A percentile compares a stretch with the other conserved stretches of the same genome.
These are phyloP conservation scores for Cinnamomum chago DNA, from an alignment of 164 flowering plant genomes.

Conservation along the genomic window DNA sequence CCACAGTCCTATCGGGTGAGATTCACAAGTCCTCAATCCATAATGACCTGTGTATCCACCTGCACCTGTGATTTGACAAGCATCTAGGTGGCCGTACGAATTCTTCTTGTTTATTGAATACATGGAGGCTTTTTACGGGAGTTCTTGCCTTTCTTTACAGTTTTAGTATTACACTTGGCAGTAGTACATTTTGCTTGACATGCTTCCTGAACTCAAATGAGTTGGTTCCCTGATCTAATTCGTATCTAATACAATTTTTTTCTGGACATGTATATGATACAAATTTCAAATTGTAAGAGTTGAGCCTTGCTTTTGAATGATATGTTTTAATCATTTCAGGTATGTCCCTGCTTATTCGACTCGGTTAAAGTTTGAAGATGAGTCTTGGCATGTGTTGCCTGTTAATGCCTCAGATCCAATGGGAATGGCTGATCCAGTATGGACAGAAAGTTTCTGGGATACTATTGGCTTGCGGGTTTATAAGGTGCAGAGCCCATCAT, in stretches of 20 bases:
- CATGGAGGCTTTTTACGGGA: too few relatives aligned
- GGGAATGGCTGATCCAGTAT: slow-evolving; percentile 75
- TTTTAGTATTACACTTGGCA: background rate
- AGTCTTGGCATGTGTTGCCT: slow-evolving; percentile 56
- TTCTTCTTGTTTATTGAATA: too few relatives aligned
- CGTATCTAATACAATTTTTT: background rate
- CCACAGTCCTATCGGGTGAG: too few relatives aligned
- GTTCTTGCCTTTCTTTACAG: too few relatives aligned
- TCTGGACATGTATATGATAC: background rate
- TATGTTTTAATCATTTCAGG: slow-evolving; percentile 33
- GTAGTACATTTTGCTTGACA: background rate
- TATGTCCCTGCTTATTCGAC: slow-evolving; percentile 97
- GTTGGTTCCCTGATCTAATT: background rate
- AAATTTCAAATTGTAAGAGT: background rate
- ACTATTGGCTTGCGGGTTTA: slow-evolving; percentile 57
- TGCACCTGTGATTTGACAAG: too few relatives aligned
- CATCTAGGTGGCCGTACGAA: too few relatives aligned
- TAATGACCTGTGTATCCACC: too few relatives aligned
- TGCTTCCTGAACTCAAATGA: background rate
- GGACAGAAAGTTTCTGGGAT: slow-evolving; percentile 97
- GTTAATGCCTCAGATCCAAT: slow-evolving; percentile 57
- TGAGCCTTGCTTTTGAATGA: background rate
- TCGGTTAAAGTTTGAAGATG: slow-evolving; percentile 64
- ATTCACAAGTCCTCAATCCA: too few relatives aligned
- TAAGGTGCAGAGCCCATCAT: slow-evolving; percentile 48